These are phyloP conservation scores for Astrephomene gubernaculifera DNA, from an alignment of 139 green algal genomes.

Conservation along the genomic window DNA sequence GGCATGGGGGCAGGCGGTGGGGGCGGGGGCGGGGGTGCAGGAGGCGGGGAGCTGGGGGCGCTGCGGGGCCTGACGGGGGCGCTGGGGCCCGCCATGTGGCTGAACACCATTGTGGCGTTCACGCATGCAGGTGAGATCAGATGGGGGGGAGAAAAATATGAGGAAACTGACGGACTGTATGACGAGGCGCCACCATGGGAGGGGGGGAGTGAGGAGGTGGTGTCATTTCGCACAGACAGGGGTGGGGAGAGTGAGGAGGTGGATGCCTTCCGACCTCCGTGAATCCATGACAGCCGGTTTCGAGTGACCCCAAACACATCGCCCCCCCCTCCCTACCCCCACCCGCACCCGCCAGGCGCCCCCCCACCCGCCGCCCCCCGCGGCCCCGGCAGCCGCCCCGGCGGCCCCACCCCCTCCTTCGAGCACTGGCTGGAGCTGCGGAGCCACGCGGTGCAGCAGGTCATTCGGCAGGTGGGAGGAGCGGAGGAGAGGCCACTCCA, in stretches of 20 bases:
- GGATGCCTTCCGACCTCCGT: too few relatives aligned
- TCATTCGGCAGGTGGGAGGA: slow-evolving; percentile 37
- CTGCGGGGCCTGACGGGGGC: slow-evolving; percentile 44
- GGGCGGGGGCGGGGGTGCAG: background rate
- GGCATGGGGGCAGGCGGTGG: slow-evolving; percentile 16
- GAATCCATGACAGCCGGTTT: background rate
- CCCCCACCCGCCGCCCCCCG: background rate
- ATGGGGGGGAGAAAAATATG: too few relatives aligned
- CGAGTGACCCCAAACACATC: background rate
- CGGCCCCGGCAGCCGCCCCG: background rate
- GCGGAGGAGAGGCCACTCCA: too few relatives aligned
- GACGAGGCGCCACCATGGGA: too few relatives aligned
- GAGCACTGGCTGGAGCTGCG: slow-evolving; percentile 59
- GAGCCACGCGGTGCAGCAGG: slow-evolving; percentile 66
- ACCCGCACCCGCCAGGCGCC: background rate
- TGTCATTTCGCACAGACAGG: background rate
- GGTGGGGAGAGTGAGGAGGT: background rate
- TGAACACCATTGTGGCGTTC: slow-evolving; percentile 72
- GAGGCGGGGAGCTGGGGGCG: slow-evolving; percentile 51
- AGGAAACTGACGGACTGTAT: too few relatives aligned
- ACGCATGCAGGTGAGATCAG: slow-evolving; percentile 54
- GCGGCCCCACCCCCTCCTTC: slow-evolving; percentile 18
- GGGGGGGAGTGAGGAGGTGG: background rate
- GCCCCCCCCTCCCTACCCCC: background rate
- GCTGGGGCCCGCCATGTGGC: slow-evolving; percentile 61